Percentiles rank a stretch among this genome's conserved stretches.
phyloP scores from a whole-genome alignment of 2,329 filamentous ascomycete species.

The Sordariomycetes sp. region DNA sequence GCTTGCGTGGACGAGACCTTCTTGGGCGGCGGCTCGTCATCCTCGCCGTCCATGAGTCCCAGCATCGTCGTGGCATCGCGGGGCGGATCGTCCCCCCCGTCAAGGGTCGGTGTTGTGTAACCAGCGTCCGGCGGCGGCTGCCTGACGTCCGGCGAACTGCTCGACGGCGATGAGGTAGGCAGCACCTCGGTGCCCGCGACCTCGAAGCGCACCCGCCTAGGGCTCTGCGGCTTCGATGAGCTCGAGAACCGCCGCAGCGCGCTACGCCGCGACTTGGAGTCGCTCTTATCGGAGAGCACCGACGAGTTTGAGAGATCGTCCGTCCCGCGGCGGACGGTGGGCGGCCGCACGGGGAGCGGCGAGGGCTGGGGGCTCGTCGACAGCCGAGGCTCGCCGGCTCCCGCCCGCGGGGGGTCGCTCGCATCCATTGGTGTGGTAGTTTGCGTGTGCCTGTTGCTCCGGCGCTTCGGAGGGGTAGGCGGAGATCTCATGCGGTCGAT shows the following conservation, averaged over 20 bases:
- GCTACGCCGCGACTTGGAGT: constrained; percentile 38
- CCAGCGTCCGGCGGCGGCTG: neutral
- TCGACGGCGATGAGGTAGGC: constrained; percentile 42
- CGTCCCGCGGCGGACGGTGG: constrained; percentile 19
- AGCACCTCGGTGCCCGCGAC: constrained; percentile 50
- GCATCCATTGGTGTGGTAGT: neutral
- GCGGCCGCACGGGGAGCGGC: neutral
- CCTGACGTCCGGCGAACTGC: constrained; percentile 1
- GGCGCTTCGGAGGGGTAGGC: constrained; percentile 6
- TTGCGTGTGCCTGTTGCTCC: neutral
- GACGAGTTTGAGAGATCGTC: constrained; percentile 38
- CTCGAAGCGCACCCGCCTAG: constrained; percentile 53
- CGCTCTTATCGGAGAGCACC: constrained; percentile 39
- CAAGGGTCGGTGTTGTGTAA: constrained; percentile 6
- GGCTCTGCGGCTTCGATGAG: constrained; percentile 39
- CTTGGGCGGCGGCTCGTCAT: constrained; percentile 32
- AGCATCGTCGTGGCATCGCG: constrained; percentile 19
- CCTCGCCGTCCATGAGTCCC: constrained; percentile 13
- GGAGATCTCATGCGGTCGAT: constrained; percentile 13
- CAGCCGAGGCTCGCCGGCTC: neutral
- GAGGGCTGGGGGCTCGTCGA: neutral
- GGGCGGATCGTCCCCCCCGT: constrained; percentile 3
- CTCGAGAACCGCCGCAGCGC: constrained; percentile 47
- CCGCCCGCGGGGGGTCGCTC: neutral
- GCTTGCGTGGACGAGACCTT: constrained; percentile 46